Percentiles rank a stretch among this genome's conserved stretches.
Evolutionary conservation across 2,329 filamentous ascomycete genomes (phyloP).

Genomic region (Fusarium continuum): DNA sequence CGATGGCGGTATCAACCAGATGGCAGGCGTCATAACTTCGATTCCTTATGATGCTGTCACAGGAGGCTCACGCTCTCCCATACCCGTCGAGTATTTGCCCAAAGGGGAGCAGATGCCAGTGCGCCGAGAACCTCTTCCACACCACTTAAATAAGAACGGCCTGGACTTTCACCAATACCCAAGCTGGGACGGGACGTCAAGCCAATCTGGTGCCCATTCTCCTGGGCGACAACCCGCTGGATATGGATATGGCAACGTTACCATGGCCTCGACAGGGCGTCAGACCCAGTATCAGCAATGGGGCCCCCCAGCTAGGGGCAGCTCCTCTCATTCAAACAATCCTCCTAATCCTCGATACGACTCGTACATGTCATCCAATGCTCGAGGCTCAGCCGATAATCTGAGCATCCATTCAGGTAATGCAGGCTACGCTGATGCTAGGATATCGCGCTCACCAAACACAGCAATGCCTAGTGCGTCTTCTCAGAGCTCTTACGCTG

Average conservation of each 20-base stretch:
- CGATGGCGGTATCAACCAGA: slow-evolving; percentile 74
- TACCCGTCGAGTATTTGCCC: slow-evolving; percentile 77
- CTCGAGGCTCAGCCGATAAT: slow-evolving; percentile 64
- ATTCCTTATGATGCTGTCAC: slow-evolving; percentile 83
- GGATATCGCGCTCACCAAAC: slow-evolving; percentile 45
- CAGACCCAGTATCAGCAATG: slow-evolving; percentile 82
- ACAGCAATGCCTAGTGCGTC: slow-evolving; percentile 64
- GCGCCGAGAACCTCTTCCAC: slow-evolving; percentile 78
- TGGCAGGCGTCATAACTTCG: slow-evolving; percentile 83
- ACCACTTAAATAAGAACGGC: slow-evolving; percentile 81
- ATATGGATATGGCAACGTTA: slow-evolving; percentile 64
- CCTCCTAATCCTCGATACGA: slow-evolving; percentile 69
- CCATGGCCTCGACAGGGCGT: slow-evolving; percentile 76
- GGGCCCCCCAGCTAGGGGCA: slow-evolving; percentile 63
- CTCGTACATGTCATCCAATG: slow-evolving; percentile 68
- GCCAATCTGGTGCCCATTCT: slow-evolving; percentile 62
- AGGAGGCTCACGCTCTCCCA: slow-evolving; percentile 73
- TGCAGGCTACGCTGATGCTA: slow-evolving; percentile 54
- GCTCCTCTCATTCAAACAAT: slow-evolving; percentile 61
- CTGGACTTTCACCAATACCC: slow-evolving; percentile 92
- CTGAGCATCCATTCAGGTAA: slow-evolving; percentile 67
- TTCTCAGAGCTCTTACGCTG: slow-evolving; percentile 63
- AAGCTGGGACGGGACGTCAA: slow-evolving; percentile 66
- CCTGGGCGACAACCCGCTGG: slow-evolving; percentile 68
- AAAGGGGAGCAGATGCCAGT: slow-evolving; percentile 69